Percentiles rank a stretch among this genome's conserved stretches.
These are phyloP conservation scores for Aspergillus fructus DNA, from an alignment of 2,329 filamentous ascomycete genomes.

Conservation along the genomic window DNA sequence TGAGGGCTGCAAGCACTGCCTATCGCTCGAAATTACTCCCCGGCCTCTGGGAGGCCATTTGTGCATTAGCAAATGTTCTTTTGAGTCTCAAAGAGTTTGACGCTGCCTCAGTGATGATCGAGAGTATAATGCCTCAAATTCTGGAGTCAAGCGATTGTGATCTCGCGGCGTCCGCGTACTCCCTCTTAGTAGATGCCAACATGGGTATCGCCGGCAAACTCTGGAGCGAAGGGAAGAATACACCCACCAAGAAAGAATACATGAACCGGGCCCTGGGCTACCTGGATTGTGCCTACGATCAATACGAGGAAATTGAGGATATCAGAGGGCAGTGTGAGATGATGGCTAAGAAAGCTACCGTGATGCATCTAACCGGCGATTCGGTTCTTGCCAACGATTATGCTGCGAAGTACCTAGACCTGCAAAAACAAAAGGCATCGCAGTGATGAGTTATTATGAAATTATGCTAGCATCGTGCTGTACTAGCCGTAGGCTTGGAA, in stretches of 20 bases:
- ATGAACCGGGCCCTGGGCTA: conserved; percentile 60
- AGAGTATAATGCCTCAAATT: conserved; percentile 71
- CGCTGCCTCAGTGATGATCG: conserved; percentile 63
- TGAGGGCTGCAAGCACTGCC: conserved; percentile 73
- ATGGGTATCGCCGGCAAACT: conserved; percentile 68
- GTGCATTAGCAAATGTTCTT: conserved; percentile 66
- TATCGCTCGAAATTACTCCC: conserved; percentile 68
- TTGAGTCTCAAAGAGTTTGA: conserved; percentile 69
- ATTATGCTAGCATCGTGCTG: not conserved
- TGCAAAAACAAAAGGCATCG: conserved; percentile 46
- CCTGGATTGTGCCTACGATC: conserved; percentile 61
- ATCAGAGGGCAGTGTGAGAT: conserved; percentile 71
- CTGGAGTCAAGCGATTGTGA: conserved; percentile 67
- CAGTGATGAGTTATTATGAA: not conserved
- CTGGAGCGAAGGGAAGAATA: conserved; percentile 30
- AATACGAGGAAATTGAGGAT: conserved; percentile 68
- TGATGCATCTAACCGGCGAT: conserved; percentile 71
- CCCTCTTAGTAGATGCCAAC: conserved; percentile 70
- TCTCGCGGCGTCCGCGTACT: conserved; percentile 67
- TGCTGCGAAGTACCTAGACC: conserved; percentile 63
- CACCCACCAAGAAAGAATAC: conserved; percentile 52
- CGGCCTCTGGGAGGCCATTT: conserved; percentile 71
- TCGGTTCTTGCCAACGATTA: conserved; percentile 63
- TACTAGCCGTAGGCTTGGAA: not conserved
- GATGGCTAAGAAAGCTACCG: conserved; percentile 76